Conservation (phyloP, 768 basidiomycete species). For the Tricholoma sp. region DNA sequence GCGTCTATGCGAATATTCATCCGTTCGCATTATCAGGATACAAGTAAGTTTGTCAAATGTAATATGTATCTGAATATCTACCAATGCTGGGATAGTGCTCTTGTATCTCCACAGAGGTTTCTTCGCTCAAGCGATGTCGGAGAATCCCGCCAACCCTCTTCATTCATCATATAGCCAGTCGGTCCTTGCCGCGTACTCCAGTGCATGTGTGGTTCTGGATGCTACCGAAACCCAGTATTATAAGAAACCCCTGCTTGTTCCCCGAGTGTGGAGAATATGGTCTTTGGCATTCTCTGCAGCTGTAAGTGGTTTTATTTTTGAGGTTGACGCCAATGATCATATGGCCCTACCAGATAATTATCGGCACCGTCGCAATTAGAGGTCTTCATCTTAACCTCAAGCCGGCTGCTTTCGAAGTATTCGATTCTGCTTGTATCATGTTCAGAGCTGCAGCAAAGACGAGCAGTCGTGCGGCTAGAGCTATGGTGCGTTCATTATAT, state of each 20-base stretch:
- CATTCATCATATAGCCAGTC: conserved; percentile 44
- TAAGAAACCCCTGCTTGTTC: conserved; percentile 39
- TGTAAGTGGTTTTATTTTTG: conserved; percentile 26
- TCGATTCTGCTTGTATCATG: conserved; percentile 41
- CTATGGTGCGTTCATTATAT: conserved; percentile 30
- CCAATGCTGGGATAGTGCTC: conserved; percentile 32
- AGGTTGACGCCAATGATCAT: not conserved
- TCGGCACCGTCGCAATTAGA: conserved; percentile 50
- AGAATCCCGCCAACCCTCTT: conserved; percentile 42
- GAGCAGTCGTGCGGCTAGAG: conserved; percentile 45
- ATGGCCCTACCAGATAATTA: conserved; percentile 33
- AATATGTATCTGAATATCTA: conserved; percentile 1
- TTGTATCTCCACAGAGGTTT: conserved; percentile 52
- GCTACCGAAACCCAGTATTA: conserved; percentile 35
- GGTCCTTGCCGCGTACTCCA: conserved; percentile 46
- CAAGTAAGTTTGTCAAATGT: conserved; percentile 27
- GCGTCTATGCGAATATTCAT: conserved; percentile 37
- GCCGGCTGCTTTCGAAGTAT: conserved; percentile 40
- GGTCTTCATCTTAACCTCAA: conserved; percentile 37
- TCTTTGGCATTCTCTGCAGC: conserved; percentile 50
- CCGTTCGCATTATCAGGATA: conserved; percentile 40
- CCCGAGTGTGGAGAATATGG: conserved; percentile 59
- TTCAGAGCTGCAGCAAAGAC: conserved; percentile 40
- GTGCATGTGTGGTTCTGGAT: conserved; percentile 42
- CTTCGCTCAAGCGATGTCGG: conserved; percentile 52